phyloP scores from a whole-genome alignment of 495 filamentous ascomycete genomes.

The Aspergillus panamensis region DNA sequence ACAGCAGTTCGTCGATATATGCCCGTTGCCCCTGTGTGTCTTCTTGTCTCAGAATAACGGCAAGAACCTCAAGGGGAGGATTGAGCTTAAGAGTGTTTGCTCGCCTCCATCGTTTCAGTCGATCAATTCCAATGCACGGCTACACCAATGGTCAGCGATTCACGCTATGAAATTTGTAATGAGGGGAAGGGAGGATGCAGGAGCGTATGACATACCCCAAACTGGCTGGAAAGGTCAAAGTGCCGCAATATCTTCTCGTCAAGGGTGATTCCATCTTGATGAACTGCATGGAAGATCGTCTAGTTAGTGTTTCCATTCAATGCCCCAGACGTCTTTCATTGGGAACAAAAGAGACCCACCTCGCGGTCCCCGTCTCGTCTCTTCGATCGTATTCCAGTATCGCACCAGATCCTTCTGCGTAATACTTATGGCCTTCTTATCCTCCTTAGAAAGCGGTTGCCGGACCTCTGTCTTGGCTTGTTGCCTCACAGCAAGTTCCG shows the following conservation, averaged over 20 bases:
- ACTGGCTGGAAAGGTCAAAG: conserved; percentile 85
- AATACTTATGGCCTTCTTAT: conserved; percentile 55
- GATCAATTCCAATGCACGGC: conserved; percentile 84
- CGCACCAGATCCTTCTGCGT: conserved; percentile 58
- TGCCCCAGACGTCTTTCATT: background rate
- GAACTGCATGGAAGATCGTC: conserved; percentile 46
- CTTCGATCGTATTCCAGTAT: conserved; percentile 72
- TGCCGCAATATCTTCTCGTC: conserved; percentile 84
- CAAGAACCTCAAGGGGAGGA: conserved; percentile 89
- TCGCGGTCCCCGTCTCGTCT: conserved; percentile 51
- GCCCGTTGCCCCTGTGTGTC: conserved; percentile 56
- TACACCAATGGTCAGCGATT: conserved; percentile 31
- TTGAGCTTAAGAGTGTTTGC: conserved; percentile 73
- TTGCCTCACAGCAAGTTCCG: conserved; percentile 47
- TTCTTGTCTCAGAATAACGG: conserved; percentile 70
- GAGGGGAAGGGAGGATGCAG: background rate
- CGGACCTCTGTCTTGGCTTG: conserved; percentile 40
- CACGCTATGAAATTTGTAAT: background rate
- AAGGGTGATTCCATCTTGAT: conserved; percentile 65
- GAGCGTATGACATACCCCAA: conserved; percentile 63
- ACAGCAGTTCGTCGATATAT: conserved; percentile 77
- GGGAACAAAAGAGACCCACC: conserved; percentile 24
- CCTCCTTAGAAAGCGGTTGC: conserved; percentile 46
- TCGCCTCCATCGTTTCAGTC: conserved; percentile 82
- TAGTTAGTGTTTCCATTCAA: background rate